Base-by-base conservation (phyloP, 768 basidiomycete species). In the Termitomyces heimii region DNA sequence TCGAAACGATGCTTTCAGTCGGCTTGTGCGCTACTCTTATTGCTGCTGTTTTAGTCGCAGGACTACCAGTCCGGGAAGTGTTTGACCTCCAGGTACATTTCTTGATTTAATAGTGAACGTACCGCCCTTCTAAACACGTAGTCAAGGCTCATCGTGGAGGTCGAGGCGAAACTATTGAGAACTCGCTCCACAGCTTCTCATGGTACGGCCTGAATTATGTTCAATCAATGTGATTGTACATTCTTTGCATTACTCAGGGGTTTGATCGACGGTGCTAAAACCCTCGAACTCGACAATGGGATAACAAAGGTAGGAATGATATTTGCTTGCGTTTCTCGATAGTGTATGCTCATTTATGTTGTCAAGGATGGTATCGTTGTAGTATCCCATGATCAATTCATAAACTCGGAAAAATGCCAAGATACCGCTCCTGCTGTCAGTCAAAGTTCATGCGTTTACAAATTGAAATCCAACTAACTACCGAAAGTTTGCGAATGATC, bases 321-420 rank as follows among this genome's bases (percentile, higher is more conserved):
- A 48, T 12, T 9, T 37, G 40, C n/a, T 29, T 28, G 13, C 24
- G 6, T 5, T 28, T 16, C 16, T 31, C 31, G 29, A 39, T n/a
- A n/a, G n/a, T n/a, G n/a, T n/a, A 31, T 42, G 24, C 29, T 54
- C n/a, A 32, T 34, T 28, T 37, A n/a, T 32, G 6, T 29, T 32
- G 6, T 29, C 40, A 49, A 89, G 88, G 91, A 93, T 66, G 88
- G 86, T 13, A 78, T 79, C 48, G 84, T 88, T 16, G 76, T 93
- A 42, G 87, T 92, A 14, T 92, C 87, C 86, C 90, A 93, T 63
- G 90, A 93, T 69, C 83, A 85, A 68, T 71, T 73, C 43, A 86
- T 93, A 59, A 67, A 70, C 3, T 61, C 80, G 4, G 75, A 74
- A 34, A 93, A 92, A 67, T 92, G 90, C 68, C 62, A 65, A 24